Base-by-base conservation (phyloP, 257 asterid genomes). In the Solanum tarijense region DNA sequence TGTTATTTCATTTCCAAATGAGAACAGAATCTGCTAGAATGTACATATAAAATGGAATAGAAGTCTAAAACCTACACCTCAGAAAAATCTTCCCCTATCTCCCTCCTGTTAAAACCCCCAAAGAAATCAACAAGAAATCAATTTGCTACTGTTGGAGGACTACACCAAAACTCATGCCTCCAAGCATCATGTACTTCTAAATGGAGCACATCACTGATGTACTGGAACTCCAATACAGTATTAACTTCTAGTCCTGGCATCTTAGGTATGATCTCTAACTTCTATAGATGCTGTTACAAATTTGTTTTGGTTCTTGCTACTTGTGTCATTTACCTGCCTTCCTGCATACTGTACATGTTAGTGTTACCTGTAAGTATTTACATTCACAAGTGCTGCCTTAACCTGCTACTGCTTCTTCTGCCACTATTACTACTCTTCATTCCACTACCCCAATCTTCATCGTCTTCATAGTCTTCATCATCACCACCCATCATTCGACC, bases 261-360 rank as follows among this genome's bases (percentile, higher is more conserved):
- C 85, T 14, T 13, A 13, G 31, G 69, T 75, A 12, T 65, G 84
- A 73, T 72, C 83, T 43, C 78, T 52, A 72, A 83, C 83, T 71
- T 71, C 85, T 71, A 25, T 29, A 21, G 74, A 14, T 69, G 62
- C 43, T 38, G 82, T 87, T 65, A 13, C 89, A 16, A 84, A 39
- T 41, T 36, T 88, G 87, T 65, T 43, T 85, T 43, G 46, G 72
- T 87, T 87, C 38, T 76, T 55, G 38, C 52, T 85, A 36, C 81
- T 58, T 65, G 34, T 25, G 23, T 41, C 83, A 52, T 46, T 23
- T 87, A 23, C 35, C 82, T 48, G 74, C 58, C 89, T 88, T 84
- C 89, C 93, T 93, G 93, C 92, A 83, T 81, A 87, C 98, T 95
- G 94, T 94, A 96, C 98, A 96, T 82, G 95, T 92, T 95, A 94